Conservation (phyloP, 257 asterid species). For the Solanum appendiculatum region DNA sequence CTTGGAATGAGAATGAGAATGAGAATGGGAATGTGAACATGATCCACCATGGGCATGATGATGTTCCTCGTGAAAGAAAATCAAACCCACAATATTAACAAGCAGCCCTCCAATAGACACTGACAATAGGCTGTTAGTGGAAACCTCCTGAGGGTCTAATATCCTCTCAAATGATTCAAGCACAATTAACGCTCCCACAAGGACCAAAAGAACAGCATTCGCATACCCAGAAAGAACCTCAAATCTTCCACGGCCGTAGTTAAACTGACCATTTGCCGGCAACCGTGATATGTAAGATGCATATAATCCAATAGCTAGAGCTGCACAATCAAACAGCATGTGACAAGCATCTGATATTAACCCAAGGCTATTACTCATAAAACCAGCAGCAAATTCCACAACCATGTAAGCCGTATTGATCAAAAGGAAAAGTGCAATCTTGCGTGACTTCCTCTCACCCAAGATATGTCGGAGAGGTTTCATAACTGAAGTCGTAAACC, state of each 20-base stretch:
- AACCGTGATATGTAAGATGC: constrained; percentile 89
- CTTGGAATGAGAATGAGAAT: constrained; percentile 22
- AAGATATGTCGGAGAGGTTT: constrained; percentile 76
- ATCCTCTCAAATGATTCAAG: constrained; percentile 88
- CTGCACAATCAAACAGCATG: constrained; percentile 98
- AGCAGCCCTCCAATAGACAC: constrained; percentile 92
- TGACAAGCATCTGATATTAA: constrained; percentile 98
- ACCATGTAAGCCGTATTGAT: constrained; percentile 92
- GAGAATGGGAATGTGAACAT: constrained; percentile 60
- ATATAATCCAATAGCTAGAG: constrained; percentile 85
- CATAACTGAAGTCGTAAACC: constrained; percentile 43
- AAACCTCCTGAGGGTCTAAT: constrained; percentile 92
- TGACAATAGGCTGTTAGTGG: constrained; percentile 63
- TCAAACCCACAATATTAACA: constrained; percentile 77
- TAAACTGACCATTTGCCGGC: constrained; percentile 82
- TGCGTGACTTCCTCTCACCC: constrained; percentile 84
- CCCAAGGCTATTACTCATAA: constrained; percentile 98
- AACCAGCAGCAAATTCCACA: constrained; percentile 85
- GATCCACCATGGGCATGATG: constrained; percentile 98
- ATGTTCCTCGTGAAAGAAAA: constrained; percentile 98
- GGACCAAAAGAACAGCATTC: constrained; percentile 85
- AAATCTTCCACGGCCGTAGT: constrained; percentile 92
- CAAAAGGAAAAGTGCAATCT: constrained; percentile 81
- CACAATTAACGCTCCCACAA: constrained; percentile 79
- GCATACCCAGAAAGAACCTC: constrained; percentile 94